phyloP scores from a whole-genome alignment of 495 filamentous ascomycete species.

The Daldinia bambusicola region DNA sequence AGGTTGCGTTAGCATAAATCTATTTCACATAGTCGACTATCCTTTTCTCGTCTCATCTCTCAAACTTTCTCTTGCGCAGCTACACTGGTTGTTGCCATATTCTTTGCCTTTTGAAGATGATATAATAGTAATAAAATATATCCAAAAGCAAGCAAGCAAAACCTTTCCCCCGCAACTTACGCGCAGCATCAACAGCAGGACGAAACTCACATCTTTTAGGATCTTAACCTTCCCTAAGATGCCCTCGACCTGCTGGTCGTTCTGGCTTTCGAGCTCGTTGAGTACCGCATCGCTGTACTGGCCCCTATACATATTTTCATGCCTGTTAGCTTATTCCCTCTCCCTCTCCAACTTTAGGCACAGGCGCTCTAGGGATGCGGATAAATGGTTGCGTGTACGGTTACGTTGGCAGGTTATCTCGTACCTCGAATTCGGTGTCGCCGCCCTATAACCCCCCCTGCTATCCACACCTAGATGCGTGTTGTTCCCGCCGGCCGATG shows the following conservation, averaged over 20 bases:
- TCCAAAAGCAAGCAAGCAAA: constrained; percentile 17
- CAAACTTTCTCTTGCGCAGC: constrained; percentile 10
- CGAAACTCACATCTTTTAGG: constrained; percentile 83
- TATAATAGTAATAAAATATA: constrained; percentile 7
- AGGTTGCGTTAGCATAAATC: constrained; percentile 22
- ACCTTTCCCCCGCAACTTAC: constrained; percentile 22
- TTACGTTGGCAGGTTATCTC: constrained; percentile 25
- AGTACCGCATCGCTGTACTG: constrained; percentile 95
- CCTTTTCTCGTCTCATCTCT: background rate
- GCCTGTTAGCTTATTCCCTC: constrained; percentile 9
- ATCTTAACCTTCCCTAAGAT: constrained; percentile 90
- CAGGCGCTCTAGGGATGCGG: background rate
- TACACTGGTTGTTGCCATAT: background rate
- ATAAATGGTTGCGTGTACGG: background rate
- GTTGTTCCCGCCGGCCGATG: constrained; percentile 33
- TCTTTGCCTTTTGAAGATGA: background rate
- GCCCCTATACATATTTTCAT: constrained; percentile 62
- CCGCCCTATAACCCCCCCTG: constrained; percentile 60
- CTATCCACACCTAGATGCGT: constrained; percentile 49
- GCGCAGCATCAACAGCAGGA: constrained; percentile 32
- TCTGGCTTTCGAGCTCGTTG: constrained; percentile 93
- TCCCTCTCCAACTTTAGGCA: background rate
- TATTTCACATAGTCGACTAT: background rate
- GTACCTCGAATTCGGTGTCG: constrained; percentile 86
- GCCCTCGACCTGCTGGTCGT: constrained; percentile 89